A percentile compares a stretch with the other conserved stretches of the same genome.
Conservation (phyloP, 306 rosid genomes). For the Prunus dulcis region DNA sequence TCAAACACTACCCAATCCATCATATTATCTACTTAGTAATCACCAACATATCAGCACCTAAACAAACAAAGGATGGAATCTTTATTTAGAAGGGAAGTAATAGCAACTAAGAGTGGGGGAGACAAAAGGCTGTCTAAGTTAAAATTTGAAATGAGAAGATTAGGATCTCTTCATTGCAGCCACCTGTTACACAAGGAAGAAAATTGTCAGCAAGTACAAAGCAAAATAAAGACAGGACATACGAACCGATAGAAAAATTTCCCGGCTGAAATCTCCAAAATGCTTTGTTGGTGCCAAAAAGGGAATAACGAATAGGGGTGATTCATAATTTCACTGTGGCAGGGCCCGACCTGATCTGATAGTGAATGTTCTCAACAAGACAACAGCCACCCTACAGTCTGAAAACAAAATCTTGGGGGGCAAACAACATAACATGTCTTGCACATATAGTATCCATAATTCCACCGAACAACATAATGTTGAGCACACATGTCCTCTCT, state of each 20-base stretch:
- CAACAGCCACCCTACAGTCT: constrained; percentile 87
- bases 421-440: constrained; percentile 81
- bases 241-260: constrained; percentile 76
- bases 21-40: constrained; percentile 17
- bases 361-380: constrained; percentile 69
- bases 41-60: constrained; percentile 14
- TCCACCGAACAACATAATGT: constrained; percentile 80
- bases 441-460: constrained; percentile 71
- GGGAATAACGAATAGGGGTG: constrained; percentile 52
- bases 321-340: constrained; percentile 78
- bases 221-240: constrained; percentile 81
- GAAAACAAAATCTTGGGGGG: constrained; percentile 68
- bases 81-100: neutral
- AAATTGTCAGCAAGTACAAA: constrained; percentile 57
- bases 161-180: constrained; percentile 41
- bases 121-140: constrained; percentile 11
- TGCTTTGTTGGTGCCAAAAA: constrained; percentile 64
- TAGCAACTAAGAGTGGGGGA: neutral
- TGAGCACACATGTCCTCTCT: constrained; percentile 91
- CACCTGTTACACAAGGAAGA: constrained; percentile 73
- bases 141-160: constrained; percentile 40
- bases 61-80: neutral
- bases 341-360: constrained; percentile 62
- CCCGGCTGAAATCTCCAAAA: constrained; percentile 75
- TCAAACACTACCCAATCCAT: constrained; percentile 38